A percentile compares a stretch with the other conserved stretches of the same genome.
Conservation (phyloP, 2,329 filamentous ascomycete species). For the Plenodomus lindquistii region DNA sequence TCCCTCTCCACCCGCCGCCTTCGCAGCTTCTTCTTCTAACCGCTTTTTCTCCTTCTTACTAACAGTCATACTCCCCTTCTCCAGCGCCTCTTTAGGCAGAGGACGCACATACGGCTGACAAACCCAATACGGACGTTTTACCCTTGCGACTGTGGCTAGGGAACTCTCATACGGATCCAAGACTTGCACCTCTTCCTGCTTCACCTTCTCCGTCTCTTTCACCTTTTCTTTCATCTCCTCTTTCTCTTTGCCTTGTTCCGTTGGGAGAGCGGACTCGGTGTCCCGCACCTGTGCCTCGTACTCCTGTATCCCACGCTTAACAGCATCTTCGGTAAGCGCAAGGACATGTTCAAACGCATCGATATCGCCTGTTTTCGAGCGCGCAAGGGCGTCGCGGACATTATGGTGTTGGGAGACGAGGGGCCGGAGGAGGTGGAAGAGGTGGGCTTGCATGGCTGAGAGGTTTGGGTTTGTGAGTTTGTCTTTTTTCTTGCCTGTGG, state of each 20-base stretch:
- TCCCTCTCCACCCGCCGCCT: slow-evolving; percentile 36
- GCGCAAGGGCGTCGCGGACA: slow-evolving; percentile 81
- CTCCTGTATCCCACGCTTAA: slow-evolving; percentile 72
- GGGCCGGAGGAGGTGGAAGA: slow-evolving; percentile 87
- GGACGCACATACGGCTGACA: slow-evolving; percentile 86
- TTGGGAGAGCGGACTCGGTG: too few species aligned
- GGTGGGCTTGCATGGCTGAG: slow-evolving; percentile 81
- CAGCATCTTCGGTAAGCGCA: slow-evolving; percentile 71
- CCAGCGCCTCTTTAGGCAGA: slow-evolving; percentile 82
- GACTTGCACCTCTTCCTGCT: too few species aligned
- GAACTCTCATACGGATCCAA: slow-evolving; percentile 61
- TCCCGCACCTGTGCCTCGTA: slow-evolving; percentile 54
- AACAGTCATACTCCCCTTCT: slow-evolving; percentile 74
- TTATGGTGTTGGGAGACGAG: slow-evolving; percentile 80
- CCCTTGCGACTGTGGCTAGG: slow-evolving; percentile 67
- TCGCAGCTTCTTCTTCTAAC: slow-evolving; percentile 41
- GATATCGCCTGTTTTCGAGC: slow-evolving; percentile 70
- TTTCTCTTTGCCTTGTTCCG: too few species aligned
- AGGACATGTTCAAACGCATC: slow-evolving; percentile 77
- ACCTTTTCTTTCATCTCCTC: too few species aligned
- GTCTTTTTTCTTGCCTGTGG: slow-evolving; percentile 48
- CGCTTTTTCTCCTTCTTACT: slow-evolving; percentile 67
- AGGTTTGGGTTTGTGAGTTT: slow-evolving; percentile 67
- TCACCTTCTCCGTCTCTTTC: too few species aligned
- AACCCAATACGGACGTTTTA: slow-evolving; percentile 85